A percentile compares a stretch with the other conserved stretches of the same genome.
Evolutionary conservation across 371 early-diverging fungal genomes (phyloP).

Genomic region (Mortierella sp.): DNA sequence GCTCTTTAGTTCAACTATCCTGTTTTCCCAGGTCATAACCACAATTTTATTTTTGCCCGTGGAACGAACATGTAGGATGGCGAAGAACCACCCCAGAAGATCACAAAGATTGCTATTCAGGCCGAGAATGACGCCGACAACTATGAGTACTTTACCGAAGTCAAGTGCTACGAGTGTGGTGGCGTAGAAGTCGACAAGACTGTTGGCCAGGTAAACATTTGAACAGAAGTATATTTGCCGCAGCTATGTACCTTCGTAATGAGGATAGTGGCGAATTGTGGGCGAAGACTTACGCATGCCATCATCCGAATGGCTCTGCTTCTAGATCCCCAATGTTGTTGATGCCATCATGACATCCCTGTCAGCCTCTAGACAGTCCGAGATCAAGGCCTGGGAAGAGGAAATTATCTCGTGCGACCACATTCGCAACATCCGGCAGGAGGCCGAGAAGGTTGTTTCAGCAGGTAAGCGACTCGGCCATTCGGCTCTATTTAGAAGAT

Average conservation of each 20-base stretch:
- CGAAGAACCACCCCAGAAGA: constrained; percentile 83
- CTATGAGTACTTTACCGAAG: constrained; percentile 77
- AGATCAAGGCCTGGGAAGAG: constrained; percentile 95
- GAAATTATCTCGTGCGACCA: constrained; percentile 89
- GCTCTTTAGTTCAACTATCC: no score
- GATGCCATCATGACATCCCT: constrained; percentile 80
- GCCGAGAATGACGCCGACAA: constrained; percentile 77
- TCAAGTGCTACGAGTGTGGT: constrained; percentile 81
- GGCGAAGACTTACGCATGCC: not conserved
- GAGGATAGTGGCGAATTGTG: not conserved
- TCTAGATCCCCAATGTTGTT: constrained; percentile 68
- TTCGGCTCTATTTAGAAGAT: not conserved
- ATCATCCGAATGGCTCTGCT: not conserved
- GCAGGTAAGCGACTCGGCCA: constrained; percentile 24
- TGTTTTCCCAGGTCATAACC: no score
- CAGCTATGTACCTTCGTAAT: not conserved
- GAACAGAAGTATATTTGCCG: not conserved
- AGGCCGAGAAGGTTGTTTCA: constrained; percentile 62
- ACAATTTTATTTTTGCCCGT: not conserved
- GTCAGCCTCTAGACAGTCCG: constrained; percentile 88
- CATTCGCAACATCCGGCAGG: constrained; percentile 79
- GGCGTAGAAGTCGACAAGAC: constrained; percentile 59
- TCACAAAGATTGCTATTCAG: constrained; percentile 90
- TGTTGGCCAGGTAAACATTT: constrained; percentile 33
- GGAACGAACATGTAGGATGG: constrained; percentile 33